A percentile compares a stretch with the other conserved stretches of the same genome.
These are phyloP conservation scores for Pseudocercospora eumusae DNA, from an alignment of 2,329 filamentous ascomycete species.

Conservation along the genomic window DNA sequence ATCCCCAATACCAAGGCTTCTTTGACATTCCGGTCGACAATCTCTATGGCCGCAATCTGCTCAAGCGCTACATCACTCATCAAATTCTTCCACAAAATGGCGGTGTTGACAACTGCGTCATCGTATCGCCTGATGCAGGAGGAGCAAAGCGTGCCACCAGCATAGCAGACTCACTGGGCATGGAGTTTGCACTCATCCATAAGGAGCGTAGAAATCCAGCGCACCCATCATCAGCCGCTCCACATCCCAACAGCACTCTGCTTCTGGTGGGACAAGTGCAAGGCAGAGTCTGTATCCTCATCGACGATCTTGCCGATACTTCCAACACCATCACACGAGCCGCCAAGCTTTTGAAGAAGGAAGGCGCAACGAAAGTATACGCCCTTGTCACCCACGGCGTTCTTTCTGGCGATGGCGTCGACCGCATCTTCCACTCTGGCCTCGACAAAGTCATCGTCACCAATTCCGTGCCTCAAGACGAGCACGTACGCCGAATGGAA, in stretches of 20 bases:
- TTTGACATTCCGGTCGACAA: conserved; percentile 99
- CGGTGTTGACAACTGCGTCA: conserved; percentile 55
- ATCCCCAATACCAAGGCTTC: conserved; percentile 97
- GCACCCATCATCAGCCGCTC: conserved; percentile 15
- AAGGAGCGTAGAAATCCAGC: conserved; percentile 90
- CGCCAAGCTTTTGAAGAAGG: conserved; percentile 93
- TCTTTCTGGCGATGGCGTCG: conserved; percentile 90
- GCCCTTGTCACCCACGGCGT: conserved; percentile 94
- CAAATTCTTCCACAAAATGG: conserved; percentile 82
- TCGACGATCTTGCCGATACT: conserved; percentile 94
- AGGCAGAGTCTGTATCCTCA: conserved; percentile 79
- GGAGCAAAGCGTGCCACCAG: conserved; percentile 94
- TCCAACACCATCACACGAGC: conserved; percentile 96
- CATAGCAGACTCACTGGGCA: conserved; percentile 88
- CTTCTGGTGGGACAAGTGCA: conserved; percentile 89
- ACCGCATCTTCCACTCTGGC: conserved; percentile 87
- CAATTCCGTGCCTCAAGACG: conserved; percentile 87
- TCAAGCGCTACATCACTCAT: conserved; percentile 70
- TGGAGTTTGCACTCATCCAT: conserved; percentile 97
- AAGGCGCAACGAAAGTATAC: conserved; percentile 84
- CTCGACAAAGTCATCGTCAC: conserved; percentile 94
- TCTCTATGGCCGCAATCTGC: conserved; percentile 78
- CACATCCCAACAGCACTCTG: conserved; percentile 64
- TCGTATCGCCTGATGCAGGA: conserved; percentile 94
- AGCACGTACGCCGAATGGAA: conserved; percentile 61